Percentiles rank a stretch among this genome's conserved stretches.
Evolutionary conservation across 2,329 filamentous ascomycete genomes (phyloP).

Genomic region (Diatrype stigma): DNA sequence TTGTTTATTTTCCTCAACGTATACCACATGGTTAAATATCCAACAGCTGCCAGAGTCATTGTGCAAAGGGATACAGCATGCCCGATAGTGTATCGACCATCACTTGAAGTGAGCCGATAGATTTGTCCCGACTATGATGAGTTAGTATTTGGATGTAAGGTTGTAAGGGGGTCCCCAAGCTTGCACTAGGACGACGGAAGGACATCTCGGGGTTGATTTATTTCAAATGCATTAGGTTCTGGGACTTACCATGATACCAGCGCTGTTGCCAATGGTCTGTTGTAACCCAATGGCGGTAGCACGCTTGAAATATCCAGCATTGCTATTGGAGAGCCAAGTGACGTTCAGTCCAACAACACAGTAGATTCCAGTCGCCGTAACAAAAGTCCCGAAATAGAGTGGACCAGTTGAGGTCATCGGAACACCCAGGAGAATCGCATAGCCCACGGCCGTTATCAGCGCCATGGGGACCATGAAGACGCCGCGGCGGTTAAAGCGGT

Average conservation of each 20-base stretch:
- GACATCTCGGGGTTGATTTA: too few relatives aligned
- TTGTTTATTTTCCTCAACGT: conserved; percentile 3
- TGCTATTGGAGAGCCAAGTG: conserved; percentile 13
- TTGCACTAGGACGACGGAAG: background rate
- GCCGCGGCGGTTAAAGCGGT: conserved; percentile 6
- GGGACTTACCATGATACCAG: conserved; percentile 17
- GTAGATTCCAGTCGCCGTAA: conserved; percentile 15
- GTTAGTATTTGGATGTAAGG: background rate
- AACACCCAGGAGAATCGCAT: conserved; percentile 6
- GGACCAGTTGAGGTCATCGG: conserved; percentile 5
- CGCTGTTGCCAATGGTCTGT: conserved; percentile 20
- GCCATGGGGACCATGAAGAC: conserved; percentile 10
- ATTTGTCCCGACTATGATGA: conserved; percentile 11
- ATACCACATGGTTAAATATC: conserved; percentile 7
- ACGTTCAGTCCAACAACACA: conserved; percentile 13
- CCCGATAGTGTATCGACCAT: conserved; percentile 11
- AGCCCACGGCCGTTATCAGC: conserved; percentile 5
- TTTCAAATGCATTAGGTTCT: background rate
- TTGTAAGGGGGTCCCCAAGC: background rate
- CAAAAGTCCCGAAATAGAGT: conserved; percentile 11
- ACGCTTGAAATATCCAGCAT: conserved; percentile 15
- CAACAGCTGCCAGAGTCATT: conserved; percentile 6
- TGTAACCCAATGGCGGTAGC: conserved; percentile 12
- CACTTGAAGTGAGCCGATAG: conserved; percentile 7
- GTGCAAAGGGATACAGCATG: conserved; percentile 7